Evolutionary conservation across 2,329 filamentous ascomycete species (phyloP), one percentile per base, ranked within the genome.

Genomic region (Sporothrix mexicana): DNA sequence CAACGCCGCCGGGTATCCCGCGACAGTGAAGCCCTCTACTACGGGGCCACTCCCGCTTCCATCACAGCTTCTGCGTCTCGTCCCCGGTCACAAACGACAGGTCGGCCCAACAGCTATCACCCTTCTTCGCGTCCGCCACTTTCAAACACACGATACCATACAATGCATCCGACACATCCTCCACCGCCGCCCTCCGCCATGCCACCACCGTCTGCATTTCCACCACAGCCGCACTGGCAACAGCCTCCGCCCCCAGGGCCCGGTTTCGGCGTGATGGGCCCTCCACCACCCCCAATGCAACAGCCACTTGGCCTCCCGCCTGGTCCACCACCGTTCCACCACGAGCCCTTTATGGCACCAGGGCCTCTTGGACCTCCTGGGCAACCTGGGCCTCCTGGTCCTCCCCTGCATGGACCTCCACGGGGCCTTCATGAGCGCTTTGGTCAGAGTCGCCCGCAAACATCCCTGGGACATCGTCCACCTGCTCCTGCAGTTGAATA

Each of bases 21-120:
- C 20, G 78, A 81, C 3, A 79, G 81, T 5, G 81, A 85, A 45
- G 74, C 82, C 2, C 74, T 78, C 30, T 85, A 81, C 75, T 85
- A 84, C 70, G 81, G 83, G 49, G 76, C 83, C 25, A 78, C 79
- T 8, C 78, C 79, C 9, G 78, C 80, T 53, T 77, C 79, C 13
- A 73, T 80, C 59, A 77, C 78, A 17, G 62, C 74, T 45, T 73
- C 78, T 1, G 74, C 79, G 15, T 78, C 80, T 0, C 82, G 84
- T 10, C 83, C 83, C n/a, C 82, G 83, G 1, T 80, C 82, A 45
- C 80, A 82, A 23, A 82, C 82, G 17, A 64, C 73, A 3, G 74
- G 73, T 13, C 74, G 83, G 20, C 83, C 83, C 3, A 74, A 77
- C 30, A 82, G 80, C 73, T 83, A 81, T 72, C 82, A 83, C 74